Percentiles rank a stretch among this genome's conserved stretches.
These are phyloP conservation scores for Neospora caninum DNA, from an alignment of 169 alveolate species.

Conservation along the genomic window DNA sequence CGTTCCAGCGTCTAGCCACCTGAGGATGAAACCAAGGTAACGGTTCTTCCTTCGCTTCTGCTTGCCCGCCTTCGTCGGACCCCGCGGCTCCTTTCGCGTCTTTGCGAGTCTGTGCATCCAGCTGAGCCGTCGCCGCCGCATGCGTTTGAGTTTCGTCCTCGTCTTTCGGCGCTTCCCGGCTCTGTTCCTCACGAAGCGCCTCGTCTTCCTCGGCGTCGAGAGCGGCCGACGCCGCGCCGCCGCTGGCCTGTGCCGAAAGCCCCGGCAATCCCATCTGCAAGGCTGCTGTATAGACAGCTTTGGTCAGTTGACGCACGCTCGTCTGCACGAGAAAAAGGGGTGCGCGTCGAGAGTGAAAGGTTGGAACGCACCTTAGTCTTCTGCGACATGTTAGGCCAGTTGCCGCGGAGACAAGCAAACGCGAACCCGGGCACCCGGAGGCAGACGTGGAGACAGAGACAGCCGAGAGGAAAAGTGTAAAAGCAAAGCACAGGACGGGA, in stretches of 20 bases:
- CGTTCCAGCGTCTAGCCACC: constrained; percentile 2
- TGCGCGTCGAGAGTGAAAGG: no score
- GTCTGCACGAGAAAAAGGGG: background rate
- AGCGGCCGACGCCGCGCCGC: background rate
- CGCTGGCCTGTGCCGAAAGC: background rate
- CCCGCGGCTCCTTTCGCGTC: background rate
- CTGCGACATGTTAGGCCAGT: no score
- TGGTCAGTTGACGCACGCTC: background rate
- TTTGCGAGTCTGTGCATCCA: background rate
- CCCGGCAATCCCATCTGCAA: background rate
- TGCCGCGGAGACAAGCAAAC: no score
- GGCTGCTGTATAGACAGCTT: background rate
- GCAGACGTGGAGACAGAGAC: no score
- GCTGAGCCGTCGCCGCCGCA: background rate
- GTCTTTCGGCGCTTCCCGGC: background rate
- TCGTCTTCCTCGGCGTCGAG: background rate
- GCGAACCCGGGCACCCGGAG: no score
- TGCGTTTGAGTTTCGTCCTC: background rate
- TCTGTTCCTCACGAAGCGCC: no score
- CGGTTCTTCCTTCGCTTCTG: background rate
- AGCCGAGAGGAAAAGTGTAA: no score
- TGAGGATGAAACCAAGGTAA: constrained; percentile 8
- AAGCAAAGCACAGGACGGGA: no score
- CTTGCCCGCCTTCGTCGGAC: background rate
- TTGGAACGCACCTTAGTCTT: no score